Evolutionary conservation across 306 rosid species (phyloP).

Genomic region (Glycine soja): DNA sequence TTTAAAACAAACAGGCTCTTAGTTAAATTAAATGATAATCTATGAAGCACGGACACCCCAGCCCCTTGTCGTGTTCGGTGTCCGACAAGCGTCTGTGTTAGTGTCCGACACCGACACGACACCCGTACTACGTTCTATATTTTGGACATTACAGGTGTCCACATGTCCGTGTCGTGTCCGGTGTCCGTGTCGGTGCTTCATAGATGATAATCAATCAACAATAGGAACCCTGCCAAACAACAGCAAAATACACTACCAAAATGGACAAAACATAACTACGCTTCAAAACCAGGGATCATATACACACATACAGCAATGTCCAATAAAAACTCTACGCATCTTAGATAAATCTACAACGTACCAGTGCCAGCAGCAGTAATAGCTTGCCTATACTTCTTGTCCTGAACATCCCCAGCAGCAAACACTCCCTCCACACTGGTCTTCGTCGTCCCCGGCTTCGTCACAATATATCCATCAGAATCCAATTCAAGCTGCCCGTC

Average conservation of each 20-base stretch:
- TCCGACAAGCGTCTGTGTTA: too few species aligned
- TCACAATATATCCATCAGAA: slow-evolving; percentile 71
- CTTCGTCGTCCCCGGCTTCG: slow-evolving; percentile 68
- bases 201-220: slow-evolving; percentile 9
- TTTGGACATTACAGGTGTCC: too few species aligned
- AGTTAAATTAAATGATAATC: slow-evolving; percentile 2
- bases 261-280: background rate
- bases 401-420: slow-evolving; percentile 96
- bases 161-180: too few species aligned
- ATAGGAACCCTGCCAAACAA: background rate
- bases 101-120: too few species aligned
- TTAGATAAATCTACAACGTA: slow-evolving; percentile 32
- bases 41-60: too few species aligned
- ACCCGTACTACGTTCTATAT: too few species aligned
- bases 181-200: too few species aligned
- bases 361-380: slow-evolving; percentile 91
- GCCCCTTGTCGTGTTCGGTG: too few species aligned
- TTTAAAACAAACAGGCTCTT: background rate
- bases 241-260: background rate
- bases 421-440: slow-evolving; percentile 81
- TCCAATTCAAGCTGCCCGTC: slow-evolving; percentile 75
- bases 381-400: slow-evolving; percentile 95
- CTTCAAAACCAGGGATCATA: slow-evolving; percentile 16
- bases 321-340: background rate
- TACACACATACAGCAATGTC: background rate